Evolutionary conservation across 768 basidiomycete genomes (phyloP).

Genomic region (Tricholoma hemisulphureum): DNA sequence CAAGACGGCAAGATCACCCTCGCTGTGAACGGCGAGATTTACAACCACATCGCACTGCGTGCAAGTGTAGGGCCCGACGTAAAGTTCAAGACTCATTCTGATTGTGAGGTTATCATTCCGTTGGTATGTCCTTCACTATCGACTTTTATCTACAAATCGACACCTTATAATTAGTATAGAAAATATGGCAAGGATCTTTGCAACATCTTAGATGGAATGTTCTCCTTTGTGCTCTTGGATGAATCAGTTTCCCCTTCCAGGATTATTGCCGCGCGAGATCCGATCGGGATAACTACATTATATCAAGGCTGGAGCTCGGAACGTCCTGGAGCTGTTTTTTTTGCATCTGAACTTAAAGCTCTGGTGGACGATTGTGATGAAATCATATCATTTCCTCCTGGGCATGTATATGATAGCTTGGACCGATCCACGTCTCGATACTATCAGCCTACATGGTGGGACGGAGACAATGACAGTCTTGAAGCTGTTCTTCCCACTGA

Average conservation of each 20-base stretch:
- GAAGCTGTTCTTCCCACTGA: conserved; percentile 56
- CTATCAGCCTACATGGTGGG: conserved; percentile 88
- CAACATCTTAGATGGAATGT: conserved; percentile 92
- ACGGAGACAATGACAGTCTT: conserved; percentile 67
- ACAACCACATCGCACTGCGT: conserved; percentile 89
- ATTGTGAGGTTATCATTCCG: conserved; percentile 96
- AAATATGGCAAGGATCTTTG: conserved; percentile 78
- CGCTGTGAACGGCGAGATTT: conserved; percentile 98
- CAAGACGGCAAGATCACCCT: conserved; percentile 82
- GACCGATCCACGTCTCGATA: conserved; percentile 80
- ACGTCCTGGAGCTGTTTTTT: conserved; percentile 80
- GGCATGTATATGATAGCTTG: conserved; percentile 90
- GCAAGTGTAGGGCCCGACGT: conserved; percentile 59
- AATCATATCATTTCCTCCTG: conserved; percentile 94
- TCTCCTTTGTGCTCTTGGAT: conserved; percentile 95
- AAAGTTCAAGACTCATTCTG: conserved; percentile 95
- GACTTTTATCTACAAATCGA: not conserved
- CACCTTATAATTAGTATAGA: conserved; percentile 58
- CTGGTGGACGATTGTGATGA: conserved; percentile 90
- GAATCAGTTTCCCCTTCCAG: conserved; percentile 87
- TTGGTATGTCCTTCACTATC: conserved; percentile 53
- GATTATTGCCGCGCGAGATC: conserved; percentile 94
- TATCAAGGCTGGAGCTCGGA: conserved; percentile 94
- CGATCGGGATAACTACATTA: conserved; percentile 97
- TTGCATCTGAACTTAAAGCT: conserved; percentile 95